phyloP scores from a whole-genome alignment of 768 basidiomycete species.

The Terana coerulea region DNA sequence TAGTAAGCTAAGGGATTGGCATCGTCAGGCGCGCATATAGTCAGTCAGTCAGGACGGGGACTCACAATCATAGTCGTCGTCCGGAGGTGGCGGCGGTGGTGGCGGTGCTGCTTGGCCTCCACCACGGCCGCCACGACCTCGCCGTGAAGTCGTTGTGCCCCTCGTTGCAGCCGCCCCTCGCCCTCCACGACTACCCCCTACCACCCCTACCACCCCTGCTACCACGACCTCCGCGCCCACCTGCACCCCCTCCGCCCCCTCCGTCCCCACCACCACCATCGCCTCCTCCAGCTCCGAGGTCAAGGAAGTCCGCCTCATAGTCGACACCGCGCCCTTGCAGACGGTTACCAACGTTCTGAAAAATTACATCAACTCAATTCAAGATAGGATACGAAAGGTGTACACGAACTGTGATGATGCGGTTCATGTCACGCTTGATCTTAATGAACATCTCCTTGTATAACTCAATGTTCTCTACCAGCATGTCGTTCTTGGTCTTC shows the following conservation, averaged over 20 bases:
- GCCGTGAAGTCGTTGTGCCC: constrained; percentile 19
- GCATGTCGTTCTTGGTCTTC: constrained; percentile 78
- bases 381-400: too few relatives aligned
- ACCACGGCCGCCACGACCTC: constrained; percentile 24
- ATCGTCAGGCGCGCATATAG: neutral
- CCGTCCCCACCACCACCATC: constrained; percentile 27
- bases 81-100: constrained; percentile 1
- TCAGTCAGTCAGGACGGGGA: too few relatives aligned
- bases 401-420: constrained; percentile 44
- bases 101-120: constrained; percentile 13
- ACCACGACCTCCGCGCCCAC: constrained; percentile 26
- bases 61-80: constrained; percentile 4
- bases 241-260: constrained; percentile 29
- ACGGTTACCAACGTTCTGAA: constrained; percentile 58
- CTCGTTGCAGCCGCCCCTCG: constrained; percentile 28
- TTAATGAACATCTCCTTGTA: constrained; percentile 90
- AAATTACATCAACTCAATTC: neutral
- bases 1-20: neutral
- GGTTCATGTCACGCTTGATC: constrained; percentile 74
- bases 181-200: constrained; percentile 30
- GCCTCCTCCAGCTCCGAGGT: constrained; percentile 26
- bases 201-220: constrained; percentile 34
- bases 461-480: constrained; percentile 73
- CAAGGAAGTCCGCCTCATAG: constrained; percentile 33
- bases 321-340: constrained; percentile 42